Percentiles rank a stretch among this genome's conserved stretches.
These are phyloP conservation scores for Lasiodiplodia citricola DNA, from an alignment of 2,329 filamentous ascomycete species.

Conservation along the genomic window DNA sequence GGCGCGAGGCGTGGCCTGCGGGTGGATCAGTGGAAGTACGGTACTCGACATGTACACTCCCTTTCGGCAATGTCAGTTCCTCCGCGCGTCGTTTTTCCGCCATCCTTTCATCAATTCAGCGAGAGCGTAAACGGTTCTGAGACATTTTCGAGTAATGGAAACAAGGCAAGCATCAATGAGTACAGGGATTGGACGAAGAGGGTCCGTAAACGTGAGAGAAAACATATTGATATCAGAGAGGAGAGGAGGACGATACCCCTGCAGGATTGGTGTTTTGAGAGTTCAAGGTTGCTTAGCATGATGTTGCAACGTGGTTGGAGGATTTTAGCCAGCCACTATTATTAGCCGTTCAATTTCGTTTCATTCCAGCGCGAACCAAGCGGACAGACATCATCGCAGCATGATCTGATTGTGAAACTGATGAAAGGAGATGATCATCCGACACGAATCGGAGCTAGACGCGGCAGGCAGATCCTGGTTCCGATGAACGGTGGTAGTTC, in stretches of 20 bases:
- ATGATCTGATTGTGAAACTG: background rate
- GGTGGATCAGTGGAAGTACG: background rate
- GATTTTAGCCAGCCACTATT: background rate
- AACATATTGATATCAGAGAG: background rate
- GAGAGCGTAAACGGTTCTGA: background rate
- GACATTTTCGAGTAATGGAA: background rate
- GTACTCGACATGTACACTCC: background rate
- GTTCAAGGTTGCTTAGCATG: background rate
- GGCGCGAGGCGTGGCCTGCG: conserved; percentile 4
- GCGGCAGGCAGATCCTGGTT: background rate
- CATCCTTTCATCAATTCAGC: background rate
- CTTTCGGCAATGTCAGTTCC: background rate
- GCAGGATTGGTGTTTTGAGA: background rate
- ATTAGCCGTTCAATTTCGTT: background rate
- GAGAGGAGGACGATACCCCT: background rate
- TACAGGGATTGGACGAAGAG: background rate
- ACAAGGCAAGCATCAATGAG: background rate
- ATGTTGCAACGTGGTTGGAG: background rate
- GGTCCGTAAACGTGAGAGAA: background rate
- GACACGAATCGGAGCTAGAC: background rate
- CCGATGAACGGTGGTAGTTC: background rate
- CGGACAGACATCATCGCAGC: background rate
- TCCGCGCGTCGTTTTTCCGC: background rate
- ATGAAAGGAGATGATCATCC: background rate
- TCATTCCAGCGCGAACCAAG: background rate